Evolutionary conservation across 768 basidiomycete genomes (phyloP), one percentile per base, ranked within the genome.

Genomic region (Serendipita indica): DNA sequence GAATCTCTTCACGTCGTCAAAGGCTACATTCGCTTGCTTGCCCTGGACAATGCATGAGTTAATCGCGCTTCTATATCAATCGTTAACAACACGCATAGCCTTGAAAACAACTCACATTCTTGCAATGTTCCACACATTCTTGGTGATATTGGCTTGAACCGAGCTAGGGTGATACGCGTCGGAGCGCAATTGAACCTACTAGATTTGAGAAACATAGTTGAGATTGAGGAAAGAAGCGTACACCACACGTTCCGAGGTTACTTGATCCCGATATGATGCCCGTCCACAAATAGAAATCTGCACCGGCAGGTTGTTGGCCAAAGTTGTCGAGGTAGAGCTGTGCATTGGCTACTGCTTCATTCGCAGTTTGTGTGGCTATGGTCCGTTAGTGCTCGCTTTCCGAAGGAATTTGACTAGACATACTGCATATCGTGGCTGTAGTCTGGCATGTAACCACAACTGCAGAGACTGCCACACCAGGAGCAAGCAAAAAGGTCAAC

Each of bases 101-200:
- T 12, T 12, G 45, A 46, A 20, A 12, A 46, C 25, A 12, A 16
- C 22, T 54, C n/a, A 54, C 49, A 30, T 25, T n/a, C 7, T 54
- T 10, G 49, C 49, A 3, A 16, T 3, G 30, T 54, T 27, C 7
- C 20, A 54, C 20, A 10, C 30, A 16, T n/a, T 30, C 30, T 54
- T 54, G 6, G 49, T 54, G 7, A 54, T n/a, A 54, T 54, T 54
- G 3, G 49, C 49, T 32, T 54, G 49, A 10, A 54, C 49, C 20
- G 4, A 22, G 6, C 14, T 28, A 27, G 49, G 49, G 30, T 54
- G 49, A 32, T 54, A 54, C 16, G 49, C 49, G 30, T 54, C 49
- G 22, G 49, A 54, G 7, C 30, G 20, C n/a, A 54, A 28, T n/a
- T 18, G 20, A 7, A 30, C 49, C 49, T 54, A 2, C 41, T n/a